Evolutionary conservation across 805 yeast genomes (phyloP).

Genomic region (Kuraishia piskuri): DNA sequence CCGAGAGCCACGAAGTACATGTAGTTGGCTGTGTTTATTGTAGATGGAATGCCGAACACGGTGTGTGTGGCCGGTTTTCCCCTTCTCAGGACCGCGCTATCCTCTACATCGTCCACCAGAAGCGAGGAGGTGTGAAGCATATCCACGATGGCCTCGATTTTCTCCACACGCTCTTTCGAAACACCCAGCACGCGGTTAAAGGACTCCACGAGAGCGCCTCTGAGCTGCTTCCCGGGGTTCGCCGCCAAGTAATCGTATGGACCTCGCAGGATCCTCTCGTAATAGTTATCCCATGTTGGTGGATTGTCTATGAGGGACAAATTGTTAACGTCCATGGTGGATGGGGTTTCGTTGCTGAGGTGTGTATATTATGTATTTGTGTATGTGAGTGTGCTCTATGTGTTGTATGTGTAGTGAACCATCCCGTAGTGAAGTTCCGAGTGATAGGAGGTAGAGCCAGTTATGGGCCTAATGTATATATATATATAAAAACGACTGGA

Average conservation of each 20-base stretch:
- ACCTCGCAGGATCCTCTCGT: constrained; percentile 21
- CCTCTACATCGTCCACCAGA: constrained; percentile 86
- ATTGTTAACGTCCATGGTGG: neutral
- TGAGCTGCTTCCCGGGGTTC: constrained; percentile 49
- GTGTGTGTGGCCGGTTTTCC: constrained; percentile 77
- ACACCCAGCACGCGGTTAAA: constrained; percentile 46
- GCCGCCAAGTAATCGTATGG: constrained; percentile 45
- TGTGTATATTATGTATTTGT: neutral
- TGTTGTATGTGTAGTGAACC: no score
- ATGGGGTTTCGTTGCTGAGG: neutral
- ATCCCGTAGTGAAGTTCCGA: no score
- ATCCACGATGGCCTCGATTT: constrained; percentile 41
- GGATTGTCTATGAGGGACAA: neutral
- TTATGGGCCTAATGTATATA: neutral
- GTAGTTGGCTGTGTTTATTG: constrained; percentile 77
- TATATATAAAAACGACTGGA: no score
- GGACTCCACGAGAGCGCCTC: constrained; percentile 37
- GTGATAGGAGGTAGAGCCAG: neutral
- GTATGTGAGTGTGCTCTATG: no score
- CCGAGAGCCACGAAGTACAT: constrained; percentile 61
- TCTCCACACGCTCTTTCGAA: constrained; percentile 25
- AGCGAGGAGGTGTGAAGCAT: constrained; percentile 59
- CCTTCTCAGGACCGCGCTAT: constrained; percentile 58
- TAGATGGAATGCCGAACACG: constrained; percentile 68
- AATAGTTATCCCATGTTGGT: constrained; percentile 20